These are phyloP conservation scores for Ormosia emarginata DNA, from an alignment of 306 rosid species.

Conservation along the genomic window DNA sequence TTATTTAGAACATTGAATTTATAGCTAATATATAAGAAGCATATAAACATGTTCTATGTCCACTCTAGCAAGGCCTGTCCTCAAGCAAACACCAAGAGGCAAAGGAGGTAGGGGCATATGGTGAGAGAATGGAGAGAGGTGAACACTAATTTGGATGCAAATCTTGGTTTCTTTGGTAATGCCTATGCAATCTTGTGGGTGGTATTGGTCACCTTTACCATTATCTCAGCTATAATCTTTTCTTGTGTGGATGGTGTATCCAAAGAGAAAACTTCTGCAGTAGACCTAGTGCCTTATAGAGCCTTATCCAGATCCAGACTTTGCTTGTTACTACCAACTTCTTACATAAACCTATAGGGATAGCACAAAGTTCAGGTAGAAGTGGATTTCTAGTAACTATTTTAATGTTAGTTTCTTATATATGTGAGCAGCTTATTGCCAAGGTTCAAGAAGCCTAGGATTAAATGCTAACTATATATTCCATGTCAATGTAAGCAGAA, in stretches of 20 bases:
- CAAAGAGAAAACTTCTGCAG: constrained; percentile 44
- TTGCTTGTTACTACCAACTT: not conserved
- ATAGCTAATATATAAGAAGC: constrained; percentile 32
- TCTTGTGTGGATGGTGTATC: constrained; percentile 60
- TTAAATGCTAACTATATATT: too few species aligned
- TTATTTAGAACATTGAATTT: constrained; percentile 19
- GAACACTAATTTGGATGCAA: constrained; percentile 22
- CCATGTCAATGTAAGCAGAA: too few species aligned
- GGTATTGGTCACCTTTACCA: constrained; percentile 41
- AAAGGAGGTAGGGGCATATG: constrained; percentile 31
- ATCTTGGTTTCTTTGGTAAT: constrained; percentile 21
- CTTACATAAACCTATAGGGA: constrained; percentile 4
- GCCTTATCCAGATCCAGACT: constrained; percentile 46
- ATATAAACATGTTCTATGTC: not conserved
- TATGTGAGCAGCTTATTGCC: too few species aligned
- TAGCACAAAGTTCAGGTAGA: too few species aligned
- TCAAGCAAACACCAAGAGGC: not conserved
- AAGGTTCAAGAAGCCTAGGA: too few species aligned
- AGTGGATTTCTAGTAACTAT: too few species aligned
- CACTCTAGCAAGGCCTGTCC: constrained; percentile 12
- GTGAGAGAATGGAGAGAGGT: constrained; percentile 48
- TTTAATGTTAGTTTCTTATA: too few species aligned
- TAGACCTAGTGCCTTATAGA: constrained; percentile 44
- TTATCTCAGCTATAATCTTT: constrained; percentile 51
- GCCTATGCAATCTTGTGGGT: constrained; percentile 31